phyloP scores from a whole-genome alignment of 192 early-diverging fungal species.

The Anaeromyces robustus region DNA sequence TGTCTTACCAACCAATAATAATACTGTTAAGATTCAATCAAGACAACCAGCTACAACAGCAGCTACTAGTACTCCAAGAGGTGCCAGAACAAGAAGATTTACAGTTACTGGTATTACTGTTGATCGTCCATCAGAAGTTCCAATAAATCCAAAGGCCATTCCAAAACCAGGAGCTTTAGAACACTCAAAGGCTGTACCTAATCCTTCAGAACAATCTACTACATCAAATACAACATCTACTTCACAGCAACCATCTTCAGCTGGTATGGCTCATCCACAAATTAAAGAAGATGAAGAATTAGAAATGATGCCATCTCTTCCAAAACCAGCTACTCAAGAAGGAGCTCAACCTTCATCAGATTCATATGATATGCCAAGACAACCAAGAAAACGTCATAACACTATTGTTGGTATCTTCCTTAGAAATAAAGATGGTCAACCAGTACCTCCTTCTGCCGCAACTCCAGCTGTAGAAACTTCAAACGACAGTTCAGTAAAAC shows the following conservation, averaged over 20 bases:
- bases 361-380: not conserved
- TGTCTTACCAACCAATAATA: not conserved
- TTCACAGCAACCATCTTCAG: not conserved
- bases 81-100: not conserved
- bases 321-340: not conserved
- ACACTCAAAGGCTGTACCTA: not conserved
- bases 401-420: constrained; percentile 35
- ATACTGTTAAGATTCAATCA: not conserved
- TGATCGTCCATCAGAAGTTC: not conserved
- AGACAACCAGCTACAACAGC: not conserved
- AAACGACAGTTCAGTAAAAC: constrained; percentile 11
- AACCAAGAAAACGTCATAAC: constrained; percentile 27
- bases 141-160: not conserved
- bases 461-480: not conserved
- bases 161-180: not conserved
- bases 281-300: not conserved
- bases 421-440: constrained; percentile 4
- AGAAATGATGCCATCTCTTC: not conserved
- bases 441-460: not conserved
- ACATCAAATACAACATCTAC: not conserved
- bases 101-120: not conserved
- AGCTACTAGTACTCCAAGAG: not conserved
- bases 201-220: too few species aligned
- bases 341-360: not conserved
- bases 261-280: not conserved